Evolutionary conservation across 1,139 yeast species (phyloP).

Genomic region (Diutina mesorugosa): DNA sequence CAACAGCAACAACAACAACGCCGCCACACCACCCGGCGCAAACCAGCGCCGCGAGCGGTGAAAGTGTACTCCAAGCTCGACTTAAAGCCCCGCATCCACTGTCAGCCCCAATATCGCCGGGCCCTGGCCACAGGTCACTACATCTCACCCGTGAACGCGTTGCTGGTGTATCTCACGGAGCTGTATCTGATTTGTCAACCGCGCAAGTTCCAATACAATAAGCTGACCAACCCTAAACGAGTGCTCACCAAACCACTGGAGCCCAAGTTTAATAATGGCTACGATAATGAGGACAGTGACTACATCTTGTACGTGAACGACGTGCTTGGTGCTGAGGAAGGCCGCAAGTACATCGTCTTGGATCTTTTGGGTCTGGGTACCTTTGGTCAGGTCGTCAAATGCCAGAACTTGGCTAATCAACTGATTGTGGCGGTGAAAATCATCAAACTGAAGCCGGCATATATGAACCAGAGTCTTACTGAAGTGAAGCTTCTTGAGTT

Average conservation of each 20-base stretch:
- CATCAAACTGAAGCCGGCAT: constrained; percentile 85
- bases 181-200: constrained; percentile 85
- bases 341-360: constrained; percentile 73
- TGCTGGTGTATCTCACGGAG: constrained; percentile 65
- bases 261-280: constrained; percentile 70
- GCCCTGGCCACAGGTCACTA: constrained; percentile 69
- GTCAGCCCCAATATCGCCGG: constrained; percentile 66
- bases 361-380: constrained; percentile 95
- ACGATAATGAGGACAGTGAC: constrained; percentile 81
- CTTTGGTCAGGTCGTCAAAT: constrained; percentile 96
- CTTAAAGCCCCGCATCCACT: constrained; percentile 48
- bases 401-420: constrained; percentile 82
- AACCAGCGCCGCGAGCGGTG: constrained; percentile 25
- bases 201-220: constrained; percentile 63
- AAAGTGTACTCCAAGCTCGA: constrained; percentile 35
- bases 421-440: constrained; percentile 92
- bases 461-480: constrained; percentile 79
- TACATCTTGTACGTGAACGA: constrained; percentile 91
- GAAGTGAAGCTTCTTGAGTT: constrained; percentile 82
- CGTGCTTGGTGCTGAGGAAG: constrained; percentile 79
- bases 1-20: background rate
- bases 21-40: constrained; percentile 9
- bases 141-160: constrained; percentile 76
- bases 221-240: constrained; percentile 79
- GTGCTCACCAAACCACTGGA: constrained; percentile 90